Percentiles rank a stretch among this genome's conserved stretches.
Conservation (phyloP, 2,329 filamentous ascomycete species). For the Ascochyta clinopodiicola region DNA sequence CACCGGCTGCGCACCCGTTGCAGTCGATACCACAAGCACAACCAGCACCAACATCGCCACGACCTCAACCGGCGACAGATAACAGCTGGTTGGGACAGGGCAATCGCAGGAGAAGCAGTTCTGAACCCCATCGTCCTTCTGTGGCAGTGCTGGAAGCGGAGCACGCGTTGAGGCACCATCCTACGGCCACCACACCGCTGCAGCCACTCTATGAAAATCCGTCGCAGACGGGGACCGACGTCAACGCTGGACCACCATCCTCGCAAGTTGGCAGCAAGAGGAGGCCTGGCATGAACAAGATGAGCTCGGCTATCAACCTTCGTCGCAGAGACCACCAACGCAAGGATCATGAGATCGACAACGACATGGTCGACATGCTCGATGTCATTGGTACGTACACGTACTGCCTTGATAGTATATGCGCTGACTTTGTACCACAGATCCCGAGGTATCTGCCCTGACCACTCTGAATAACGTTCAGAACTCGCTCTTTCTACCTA, state of each 20-base stretch:
- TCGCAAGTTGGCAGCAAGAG: slow-evolving; percentile 18
- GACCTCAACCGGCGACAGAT: slow-evolving; percentile 10
- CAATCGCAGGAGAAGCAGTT: slow-evolving; percentile 42
- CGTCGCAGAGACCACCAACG: slow-evolving; percentile 26
- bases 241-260: slow-evolving; percentile 23
- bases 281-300: slow-evolving; percentile 29
- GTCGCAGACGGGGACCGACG: slow-evolving; percentile 11
- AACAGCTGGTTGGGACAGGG: slow-evolving; percentile 26
- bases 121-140: slow-evolving; percentile 40
- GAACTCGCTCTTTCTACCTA: slow-evolving; percentile 85
- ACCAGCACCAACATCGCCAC: slow-evolving; percentile 2
- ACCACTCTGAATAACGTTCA: slow-evolving; percentile 91
- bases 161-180: slow-evolving; percentile 34
- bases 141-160: slow-evolving; percentile 33
- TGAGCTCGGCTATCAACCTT: slow-evolving; percentile 37
- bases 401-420: neutral
- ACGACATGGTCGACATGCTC: slow-evolving; percentile 69
- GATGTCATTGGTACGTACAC: slow-evolving; percentile 69
- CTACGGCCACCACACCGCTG: slow-evolving; percentile 35
- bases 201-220: slow-evolving; percentile 44
- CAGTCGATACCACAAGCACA: slow-evolving; percentile 15
- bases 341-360: slow-evolving; percentile 58
- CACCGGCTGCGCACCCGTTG: slow-evolving; percentile 5
- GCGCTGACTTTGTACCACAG: slow-evolving; percentile 54
- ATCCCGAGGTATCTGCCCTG: slow-evolving; percentile 82